Evolutionary conservation across 192 early-diverging fungal genomes (phyloP), one percentile per base, ranked within the genome.

Genomic region (Funneliformis mosseae): DNA sequence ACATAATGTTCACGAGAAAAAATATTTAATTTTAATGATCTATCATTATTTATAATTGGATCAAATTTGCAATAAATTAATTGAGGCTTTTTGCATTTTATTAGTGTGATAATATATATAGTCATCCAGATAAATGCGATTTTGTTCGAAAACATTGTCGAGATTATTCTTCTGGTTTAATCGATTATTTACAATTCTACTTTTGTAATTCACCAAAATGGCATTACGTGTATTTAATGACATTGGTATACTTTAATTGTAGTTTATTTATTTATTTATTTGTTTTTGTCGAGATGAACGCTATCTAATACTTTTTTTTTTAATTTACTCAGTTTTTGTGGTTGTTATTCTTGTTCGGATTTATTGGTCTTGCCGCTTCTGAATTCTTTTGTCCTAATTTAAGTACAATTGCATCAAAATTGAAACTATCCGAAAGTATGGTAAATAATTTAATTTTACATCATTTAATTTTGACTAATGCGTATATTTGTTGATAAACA

Each of bases 371-470:
- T 18, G 90, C 94, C 43, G 94, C 94, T 2, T 95, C 93, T 5
- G 93, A 95, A 77, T 96, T 94, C 78, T 94, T 94, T 78, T 95
- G 93, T 90, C 94, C 96, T 9, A 98, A 98, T 78, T 90, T 99
- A 66, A 90, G 88, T 76, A 92, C 92, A 0, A 92, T 97, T 75
- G 89, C 95, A 7, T 83, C 88, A 74, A 87, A 90, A 63, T 80
- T 99, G 41, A 87, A 88, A 66, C 82, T 99, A 42, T 93, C 95
- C 3, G 96, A 99, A 81, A 93, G 93, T 68, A 88, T 98, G 84
- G 89, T 88, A 86, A 77, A 80, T 80, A 76, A 10, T n/a, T 12
- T 33, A 33, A 33, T 33, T n/a, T 33, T 39, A 43, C 38, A 11
- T 66, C 14, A 12, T 38, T 38, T 68, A 16, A 59, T 33, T n/a